Evolutionary conservation across 1,284 basidiomycete genomes (phyloP), one percentile per base, ranked within the genome.

Genomic region (Trichosporon faecale): DNA sequence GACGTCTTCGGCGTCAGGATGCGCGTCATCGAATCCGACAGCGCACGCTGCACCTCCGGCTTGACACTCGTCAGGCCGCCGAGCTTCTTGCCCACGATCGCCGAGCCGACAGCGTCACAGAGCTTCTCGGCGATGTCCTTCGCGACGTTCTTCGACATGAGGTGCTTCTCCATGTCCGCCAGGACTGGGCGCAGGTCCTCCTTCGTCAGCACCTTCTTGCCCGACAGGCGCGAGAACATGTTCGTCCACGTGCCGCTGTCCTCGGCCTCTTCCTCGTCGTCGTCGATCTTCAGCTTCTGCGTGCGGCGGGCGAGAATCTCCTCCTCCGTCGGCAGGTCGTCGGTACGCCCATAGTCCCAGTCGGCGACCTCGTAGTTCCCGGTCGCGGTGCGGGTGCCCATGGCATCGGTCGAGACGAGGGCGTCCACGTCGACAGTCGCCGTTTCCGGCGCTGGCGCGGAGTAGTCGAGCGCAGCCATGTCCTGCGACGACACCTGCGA

Each of bases 81-180:
- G 11, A 95, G 88, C 82, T 93, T 95, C 85, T 93, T 94, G 12
- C 97, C 97, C 7, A 96, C 87, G 46, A 99, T 86, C 52, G 89
- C 90, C 75, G 93, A 89, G 0, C 93, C 94, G 12, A 99, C 95
- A 16, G 91, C 90, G 77, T 96, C 93, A 79, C 95, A 98, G 3
- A 99, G 89, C 81, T 95, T 93, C 72, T 95, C 92, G 9, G 96
- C 88, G 73, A 99, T 97, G 70, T 97, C 94, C 82, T 90, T 92
- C 7, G 97, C 97, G 2, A 99, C 97, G 77, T 99, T 99, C 86
- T 99, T 99, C 84, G 92, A 90, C 92, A 98, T 98, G 64, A 99
- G 86, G 82, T 98, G 96, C 73, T 95, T 92, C 80, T 96, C 94
- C 95, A 99, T 99, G 23, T 90, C 92, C 60, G 91, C 90, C 27